These are phyloP conservation scores for Epicoccum nigrum DNA, from an alignment of 2,329 filamentous ascomycete genomes.

Conservation along the genomic window DNA sequence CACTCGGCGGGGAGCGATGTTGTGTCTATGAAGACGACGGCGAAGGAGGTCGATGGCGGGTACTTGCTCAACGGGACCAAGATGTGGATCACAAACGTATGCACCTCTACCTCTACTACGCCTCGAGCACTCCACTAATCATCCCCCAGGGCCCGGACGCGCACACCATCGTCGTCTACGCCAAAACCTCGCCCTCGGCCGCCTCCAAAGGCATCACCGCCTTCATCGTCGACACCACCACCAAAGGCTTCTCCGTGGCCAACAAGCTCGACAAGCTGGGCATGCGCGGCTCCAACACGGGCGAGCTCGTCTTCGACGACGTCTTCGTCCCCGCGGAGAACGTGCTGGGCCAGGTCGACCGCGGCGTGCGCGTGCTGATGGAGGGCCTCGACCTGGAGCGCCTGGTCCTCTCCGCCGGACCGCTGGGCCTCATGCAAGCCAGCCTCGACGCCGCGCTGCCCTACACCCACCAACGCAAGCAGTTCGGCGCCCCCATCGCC, in stretches of 20 bases:
- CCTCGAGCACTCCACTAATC: not conserved
- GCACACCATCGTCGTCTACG: constrained; percentile 93
- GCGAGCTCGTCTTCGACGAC: constrained; percentile 87
- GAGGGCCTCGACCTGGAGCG: constrained; percentile 93
- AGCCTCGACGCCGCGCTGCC: constrained; percentile 84
- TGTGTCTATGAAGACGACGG: constrained; percentile 90
- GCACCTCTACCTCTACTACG: constrained; percentile 13
- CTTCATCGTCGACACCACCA: constrained; percentile 79
- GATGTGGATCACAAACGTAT: constrained; percentile 98
- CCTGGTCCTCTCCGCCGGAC: constrained; percentile 87
- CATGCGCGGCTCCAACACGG: constrained; percentile 96
- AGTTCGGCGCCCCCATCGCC: constrained; percentile 86
- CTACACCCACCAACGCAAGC: constrained; percentile 85
- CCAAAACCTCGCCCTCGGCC: constrained; percentile 83
- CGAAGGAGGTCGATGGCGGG: constrained; percentile 80
- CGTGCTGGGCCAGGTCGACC: constrained; percentile 78
- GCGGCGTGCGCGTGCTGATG: constrained; percentile 91
- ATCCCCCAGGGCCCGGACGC: constrained; percentile 76
- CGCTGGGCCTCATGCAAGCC: constrained; percentile 93
- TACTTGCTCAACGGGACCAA: constrained; percentile 88
- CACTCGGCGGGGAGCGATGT: constrained; percentile 91
- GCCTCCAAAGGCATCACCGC: constrained; percentile 92
- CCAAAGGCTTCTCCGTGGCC: constrained; percentile 80
- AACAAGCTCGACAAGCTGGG: constrained; percentile 97
- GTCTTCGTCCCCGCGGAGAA: constrained; percentile 88